A percentile compares a stretch with the other conserved stretches of the same genome.
phyloP scores from a whole-genome alignment of 2,329 filamentous ascomycete genomes.

The Lachnellula cervina region DNA sequence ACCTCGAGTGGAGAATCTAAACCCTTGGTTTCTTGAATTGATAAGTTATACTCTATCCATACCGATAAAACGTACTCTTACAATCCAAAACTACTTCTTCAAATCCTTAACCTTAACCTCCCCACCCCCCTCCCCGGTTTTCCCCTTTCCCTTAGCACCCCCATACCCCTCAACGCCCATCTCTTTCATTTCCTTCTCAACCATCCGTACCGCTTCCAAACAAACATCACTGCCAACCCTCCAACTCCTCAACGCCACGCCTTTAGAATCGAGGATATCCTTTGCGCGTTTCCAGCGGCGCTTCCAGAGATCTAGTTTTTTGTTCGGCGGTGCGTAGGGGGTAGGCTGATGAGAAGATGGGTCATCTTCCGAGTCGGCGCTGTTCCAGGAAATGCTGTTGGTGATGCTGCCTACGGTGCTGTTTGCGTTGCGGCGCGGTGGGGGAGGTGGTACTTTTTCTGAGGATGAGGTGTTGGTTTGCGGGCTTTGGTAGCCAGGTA shows the following conservation, averaged over 20 bases:
- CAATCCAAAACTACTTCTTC: slow-evolving; percentile 14
- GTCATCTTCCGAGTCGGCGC: slow-evolving; percentile 28
- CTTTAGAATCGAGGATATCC: slow-evolving; percentile 54
- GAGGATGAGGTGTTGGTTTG: slow-evolving; percentile 6
- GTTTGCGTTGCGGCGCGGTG: slow-evolving; percentile 14
- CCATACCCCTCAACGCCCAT: slow-evolving; percentile 36
- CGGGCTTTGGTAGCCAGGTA: slow-evolving; percentile 18
- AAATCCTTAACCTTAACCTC: slow-evolving; percentile 33
- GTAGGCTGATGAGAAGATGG: slow-evolving; percentile 11
- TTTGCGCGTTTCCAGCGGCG: slow-evolving; percentile 63
- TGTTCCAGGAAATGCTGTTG: slow-evolving; percentile 20
- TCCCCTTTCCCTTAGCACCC: slow-evolving; percentile 18
- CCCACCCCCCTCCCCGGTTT: slow-evolving; percentile 28
- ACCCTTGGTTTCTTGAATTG: not conserved
- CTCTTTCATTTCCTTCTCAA: slow-evolving; percentile 49
- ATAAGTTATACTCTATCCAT: not conserved
- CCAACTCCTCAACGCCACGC: slow-evolving; percentile 70
- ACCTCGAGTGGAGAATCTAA: not conserved
- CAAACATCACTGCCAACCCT: slow-evolving; percentile 65
- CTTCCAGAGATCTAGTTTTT: slow-evolving; percentile 69
- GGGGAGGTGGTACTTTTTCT: slow-evolving; percentile 19
- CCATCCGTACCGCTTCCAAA: slow-evolving; percentile 59
- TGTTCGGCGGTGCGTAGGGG: slow-evolving; percentile 41
- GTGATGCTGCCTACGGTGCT: slow-evolving; percentile 5
- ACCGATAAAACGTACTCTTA: not conserved